Evolutionary conservation across 2,329 filamentous ascomycete genomes (phyloP).

Genomic region (Colletotrichum sp.): DNA sequence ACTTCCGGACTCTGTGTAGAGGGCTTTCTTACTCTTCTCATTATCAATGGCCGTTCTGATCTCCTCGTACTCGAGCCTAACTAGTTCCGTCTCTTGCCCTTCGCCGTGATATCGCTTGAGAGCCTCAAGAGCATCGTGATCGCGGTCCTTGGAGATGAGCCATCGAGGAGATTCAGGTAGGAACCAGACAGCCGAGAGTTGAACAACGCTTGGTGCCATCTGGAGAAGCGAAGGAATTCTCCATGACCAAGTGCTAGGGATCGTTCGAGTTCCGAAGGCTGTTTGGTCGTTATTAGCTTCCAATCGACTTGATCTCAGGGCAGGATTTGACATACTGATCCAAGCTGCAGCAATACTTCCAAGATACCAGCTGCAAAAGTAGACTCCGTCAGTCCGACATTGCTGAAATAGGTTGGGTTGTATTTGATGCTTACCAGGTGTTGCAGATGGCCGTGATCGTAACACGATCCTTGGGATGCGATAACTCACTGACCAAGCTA

Average conservation of each 20-base stretch:
- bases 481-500: slow-evolving; percentile 55
- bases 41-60: slow-evolving; percentile 39
- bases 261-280: slow-evolving; percentile 45
- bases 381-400: background rate
- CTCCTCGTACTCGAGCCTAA: slow-evolving; percentile 56
- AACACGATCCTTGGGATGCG: slow-evolving; percentile 57
- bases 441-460: slow-evolving; percentile 61
- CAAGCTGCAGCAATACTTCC: slow-evolving; percentile 48
- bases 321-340: slow-evolving; percentile 29
- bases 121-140: slow-evolving; percentile 55
- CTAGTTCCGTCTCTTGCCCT: slow-evolving; percentile 55
- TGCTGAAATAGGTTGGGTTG: fast-evolving
- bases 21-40: slow-evolving; percentile 40
- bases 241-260: slow-evolving; percentile 42
- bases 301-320: background rate
- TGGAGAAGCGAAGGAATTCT: slow-evolving; percentile 30
- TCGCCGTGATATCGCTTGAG: slow-evolving; percentile 64
- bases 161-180: slow-evolving; percentile 69
- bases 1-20: background rate
- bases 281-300: background rate
- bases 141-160: slow-evolving; percentile 61
- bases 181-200: slow-evolving; percentile 47
- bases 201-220: slow-evolving; percentile 18
- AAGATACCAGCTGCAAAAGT: slow-evolving; percentile 46
- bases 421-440: slow-evolving; percentile 24